Evolutionary conservation across 495 filamentous ascomycete genomes (phyloP).

Genomic region (Melanomma pulvis-pyrius): DNA sequence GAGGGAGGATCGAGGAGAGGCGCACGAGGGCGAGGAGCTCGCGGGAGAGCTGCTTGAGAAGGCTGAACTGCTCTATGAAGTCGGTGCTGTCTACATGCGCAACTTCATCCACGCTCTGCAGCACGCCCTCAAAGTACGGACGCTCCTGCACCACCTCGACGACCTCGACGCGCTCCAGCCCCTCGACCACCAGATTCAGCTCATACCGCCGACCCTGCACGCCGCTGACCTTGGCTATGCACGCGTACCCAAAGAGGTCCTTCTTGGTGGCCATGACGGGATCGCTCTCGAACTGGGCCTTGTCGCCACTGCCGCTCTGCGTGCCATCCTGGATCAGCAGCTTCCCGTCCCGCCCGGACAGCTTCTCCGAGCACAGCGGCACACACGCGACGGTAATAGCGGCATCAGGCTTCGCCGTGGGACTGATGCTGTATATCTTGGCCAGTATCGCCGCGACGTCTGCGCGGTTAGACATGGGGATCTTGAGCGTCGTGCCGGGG

Average conservation of each 20-base stretch:
- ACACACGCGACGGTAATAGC: slow-evolving; percentile 78
- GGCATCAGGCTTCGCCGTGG: slow-evolving; percentile 64
- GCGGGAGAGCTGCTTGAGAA: slow-evolving; percentile 77
- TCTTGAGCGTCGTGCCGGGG: slow-evolving; percentile 75
- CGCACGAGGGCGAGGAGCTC: slow-evolving; percentile 80
- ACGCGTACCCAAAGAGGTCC: slow-evolving; percentile 76
- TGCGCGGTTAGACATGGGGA: slow-evolving; percentile 74
- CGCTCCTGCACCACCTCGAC: slow-evolving; percentile 75
- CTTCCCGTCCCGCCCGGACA: slow-evolving; percentile 70
- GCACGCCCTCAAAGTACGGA: slow-evolving; percentile 82
- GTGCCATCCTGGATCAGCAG: slow-evolving; percentile 63
- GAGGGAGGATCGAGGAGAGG: slow-evolving; percentile 74
- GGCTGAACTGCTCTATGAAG: slow-evolving; percentile 69
- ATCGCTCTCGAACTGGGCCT: slow-evolving; percentile 53
- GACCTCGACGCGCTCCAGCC: slow-evolving; percentile 73
- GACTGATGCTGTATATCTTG: slow-evolving; percentile 68
- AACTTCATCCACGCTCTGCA: slow-evolving; percentile 64
- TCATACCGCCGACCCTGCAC: slow-evolving; percentile 79
- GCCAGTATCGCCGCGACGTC: slow-evolving; percentile 83
- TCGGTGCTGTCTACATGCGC: slow-evolving; percentile 54
- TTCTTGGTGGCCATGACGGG: slow-evolving; percentile 65
- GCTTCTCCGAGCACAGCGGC: slow-evolving; percentile 67
- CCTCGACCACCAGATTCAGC: slow-evolving; percentile 82
- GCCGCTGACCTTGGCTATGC: slow-evolving; percentile 78
- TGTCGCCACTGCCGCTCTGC: slow-evolving; percentile 39